Percentiles rank a stretch among this genome's conserved stretches.
phyloP scores from a whole-genome alignment of 352 stramenopile species.

The Pythium dissimile region DNA sequence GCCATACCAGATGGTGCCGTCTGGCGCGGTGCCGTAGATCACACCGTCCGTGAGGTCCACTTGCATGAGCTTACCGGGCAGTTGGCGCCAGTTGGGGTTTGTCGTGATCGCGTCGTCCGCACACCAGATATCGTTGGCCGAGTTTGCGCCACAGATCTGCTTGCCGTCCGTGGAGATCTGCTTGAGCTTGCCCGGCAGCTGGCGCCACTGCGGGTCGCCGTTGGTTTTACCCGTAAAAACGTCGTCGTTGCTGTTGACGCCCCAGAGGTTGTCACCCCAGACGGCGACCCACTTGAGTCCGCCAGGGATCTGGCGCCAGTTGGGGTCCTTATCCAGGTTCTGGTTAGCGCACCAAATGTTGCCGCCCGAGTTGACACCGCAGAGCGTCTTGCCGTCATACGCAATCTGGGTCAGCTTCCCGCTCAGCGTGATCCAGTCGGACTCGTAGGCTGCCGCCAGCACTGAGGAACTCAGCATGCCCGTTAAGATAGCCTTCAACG shows the following conservation, averaged over 20 bases:
- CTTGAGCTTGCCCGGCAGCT: conserved; percentile 19
- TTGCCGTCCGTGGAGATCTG: conserved; percentile 30
- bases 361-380: conserved; percentile 22
- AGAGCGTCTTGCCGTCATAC: conserved; percentile 29
- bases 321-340: conserved; percentile 6
- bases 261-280: conserved; percentile 26
- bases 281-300: conserved; percentile 17
- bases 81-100: conserved; percentile 26
- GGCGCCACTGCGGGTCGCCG: conserved; percentile 14
- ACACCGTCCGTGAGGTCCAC: conserved; percentile 23
- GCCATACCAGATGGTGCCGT: conserved; percentile 19
- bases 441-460: not conserved
- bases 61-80: conserved; percentile 27
- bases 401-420: conserved; percentile 26
- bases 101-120: conserved; percentile 19
- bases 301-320: conserved; percentile 10
- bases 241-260: conserved; percentile 19
- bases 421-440: conserved; percentile 18
- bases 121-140: conserved; percentile 24
- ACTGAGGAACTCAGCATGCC: conserved; percentile 3
- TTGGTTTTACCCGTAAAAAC: conserved; percentile 7
- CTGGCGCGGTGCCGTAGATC: conserved; percentile 13
- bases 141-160: conserved; percentile 28
- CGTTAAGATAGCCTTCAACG: conserved; percentile 1
- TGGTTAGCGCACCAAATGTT: conserved; percentile 25